Evolutionary conservation across 805 yeast species (phyloP), one percentile per base, ranked within the genome.

Genomic region (Starmerella davenportii): DNA sequence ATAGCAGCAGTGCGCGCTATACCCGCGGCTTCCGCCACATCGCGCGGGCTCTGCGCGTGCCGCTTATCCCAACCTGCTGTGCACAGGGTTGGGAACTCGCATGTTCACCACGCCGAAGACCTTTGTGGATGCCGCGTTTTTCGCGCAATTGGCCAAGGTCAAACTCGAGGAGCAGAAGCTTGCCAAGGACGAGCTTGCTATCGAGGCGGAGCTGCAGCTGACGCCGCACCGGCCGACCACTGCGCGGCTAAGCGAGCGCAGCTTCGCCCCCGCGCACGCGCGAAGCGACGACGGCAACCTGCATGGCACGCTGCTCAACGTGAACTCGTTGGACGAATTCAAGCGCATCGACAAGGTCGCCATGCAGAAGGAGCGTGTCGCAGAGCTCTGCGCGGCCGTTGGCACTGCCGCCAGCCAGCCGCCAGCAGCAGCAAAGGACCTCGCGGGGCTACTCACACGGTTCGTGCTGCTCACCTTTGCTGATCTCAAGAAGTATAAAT

Each of bases 271-370:
- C 56, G 27, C 48, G 47, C 19, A 47, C 59, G 29, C 37, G 51
- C 51, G 30, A 50, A 49, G 40, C 16, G 9, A 17, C 7, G 4
- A 3, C 8, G n/a, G 36, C n/a, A 41, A 5, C 18, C 39, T 41
- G 9, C 39, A 36, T 17, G 19, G 21, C 4, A 21, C 48, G 4
- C 44, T 74, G 18, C 51, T 59, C 33, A 84, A 84, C 53, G 70
- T 74, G 34, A 90, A 90, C 57, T 81, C 94, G 0, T 63, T 84
- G 25, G 95, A 87, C 47, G 84, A 80, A 45, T 90, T 90, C 60
- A 81, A 77, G 51, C 56, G 56, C 16, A 48, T 72, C 0, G 77
- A 81, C 51, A 90, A 87, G 57, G 63, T 64, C 19, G 55, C 58
- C 4, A 65, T 78, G 40, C 50, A 85, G n/a, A 57, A 58, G 20